These are phyloP conservation scores for Kingdonia uniflora DNA, from an alignment of 164 flowering plant species.

Conservation along the genomic window DNA sequence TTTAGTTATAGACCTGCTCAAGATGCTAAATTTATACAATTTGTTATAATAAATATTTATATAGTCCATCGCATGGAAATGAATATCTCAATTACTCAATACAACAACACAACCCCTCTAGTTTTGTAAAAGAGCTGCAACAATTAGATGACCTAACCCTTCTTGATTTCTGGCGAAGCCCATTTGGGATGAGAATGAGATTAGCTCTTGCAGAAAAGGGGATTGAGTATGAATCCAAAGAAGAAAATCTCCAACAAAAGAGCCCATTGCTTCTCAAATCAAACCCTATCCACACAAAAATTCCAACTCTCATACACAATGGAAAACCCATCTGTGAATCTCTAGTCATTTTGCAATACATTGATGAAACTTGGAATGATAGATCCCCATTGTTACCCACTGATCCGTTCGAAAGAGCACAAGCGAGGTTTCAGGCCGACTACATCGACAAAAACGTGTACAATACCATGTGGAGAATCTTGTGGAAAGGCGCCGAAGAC, in stretches of 20 bases:
- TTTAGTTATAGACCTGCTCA: no score
- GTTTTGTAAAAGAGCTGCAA: no score
- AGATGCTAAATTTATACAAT: no score
- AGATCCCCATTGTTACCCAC: neutral
- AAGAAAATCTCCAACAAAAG: neutral
- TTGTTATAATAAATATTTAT: no score
- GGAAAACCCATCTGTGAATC: neutral
- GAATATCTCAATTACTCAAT: no score
- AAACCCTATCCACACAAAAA: neutral
- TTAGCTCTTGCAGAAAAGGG: neutral
- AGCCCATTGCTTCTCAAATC: neutral
- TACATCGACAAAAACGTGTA: neutral
- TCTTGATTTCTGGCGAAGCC: neutral
- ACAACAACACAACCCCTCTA: no score
- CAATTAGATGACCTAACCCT: neutral
- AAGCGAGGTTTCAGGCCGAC: neutral
- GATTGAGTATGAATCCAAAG: neutral
- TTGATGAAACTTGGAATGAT: conserved; percentile 1
- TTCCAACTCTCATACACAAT: neutral
- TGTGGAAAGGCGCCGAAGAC: conserved; percentile 2
- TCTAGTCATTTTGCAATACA: neutral
- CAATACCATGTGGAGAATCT: neutral
- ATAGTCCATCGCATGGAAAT: no score
- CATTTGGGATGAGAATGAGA: conserved; percentile 1
- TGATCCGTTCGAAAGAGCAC: neutral